These are phyloP conservation scores for Rhodomyrtus psidioides DNA, from an alignment of 441 rosid species.

Conservation along the genomic window DNA sequence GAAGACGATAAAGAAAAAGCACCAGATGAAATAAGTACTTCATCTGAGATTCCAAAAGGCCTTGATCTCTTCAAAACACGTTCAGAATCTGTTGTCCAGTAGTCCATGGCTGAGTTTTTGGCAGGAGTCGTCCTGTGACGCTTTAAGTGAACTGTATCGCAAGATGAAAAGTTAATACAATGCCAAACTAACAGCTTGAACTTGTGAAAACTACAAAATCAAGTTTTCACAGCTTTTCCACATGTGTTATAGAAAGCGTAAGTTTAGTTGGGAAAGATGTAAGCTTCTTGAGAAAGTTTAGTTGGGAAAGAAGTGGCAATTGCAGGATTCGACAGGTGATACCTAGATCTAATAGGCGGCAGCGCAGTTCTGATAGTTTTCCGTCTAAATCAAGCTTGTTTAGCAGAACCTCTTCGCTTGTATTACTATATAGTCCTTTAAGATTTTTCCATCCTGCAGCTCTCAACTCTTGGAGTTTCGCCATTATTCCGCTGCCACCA, in stretches of 20 bases:
- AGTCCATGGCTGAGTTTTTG: slow-evolving; percentile 38
- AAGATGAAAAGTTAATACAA: neutral
- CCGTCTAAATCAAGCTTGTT: neutral
- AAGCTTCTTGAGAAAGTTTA: neutral
- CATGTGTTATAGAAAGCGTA: neutral
- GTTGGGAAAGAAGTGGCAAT: neutral
- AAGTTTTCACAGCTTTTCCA: neutral
- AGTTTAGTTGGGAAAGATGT: too few relatives aligned
- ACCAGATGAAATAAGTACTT: slow-evolving; percentile 25
- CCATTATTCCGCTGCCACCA: neutral
- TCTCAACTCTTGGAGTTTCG: neutral
- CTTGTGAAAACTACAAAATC: neutral
- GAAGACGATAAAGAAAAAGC: neutral
- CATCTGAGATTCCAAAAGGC: too few relatives aligned
- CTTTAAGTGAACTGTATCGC: slow-evolving; percentile 45
- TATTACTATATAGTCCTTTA: neutral
- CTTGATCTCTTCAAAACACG: slow-evolving; percentile 52
- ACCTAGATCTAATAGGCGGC: neutral
- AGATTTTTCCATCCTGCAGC: accelerated
- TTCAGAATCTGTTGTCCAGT: slow-evolving; percentile 61
- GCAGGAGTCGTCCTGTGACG: slow-evolving; percentile 46
- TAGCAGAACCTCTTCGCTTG: accelerated
- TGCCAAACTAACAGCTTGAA: neutral
- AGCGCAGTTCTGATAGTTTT: neutral
- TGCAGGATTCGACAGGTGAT: neutral